These are phyloP conservation scores for Ampelomyces quisqualis DNA, from an alignment of 2,329 filamentous ascomycete species.

Conservation along the genomic window DNA sequence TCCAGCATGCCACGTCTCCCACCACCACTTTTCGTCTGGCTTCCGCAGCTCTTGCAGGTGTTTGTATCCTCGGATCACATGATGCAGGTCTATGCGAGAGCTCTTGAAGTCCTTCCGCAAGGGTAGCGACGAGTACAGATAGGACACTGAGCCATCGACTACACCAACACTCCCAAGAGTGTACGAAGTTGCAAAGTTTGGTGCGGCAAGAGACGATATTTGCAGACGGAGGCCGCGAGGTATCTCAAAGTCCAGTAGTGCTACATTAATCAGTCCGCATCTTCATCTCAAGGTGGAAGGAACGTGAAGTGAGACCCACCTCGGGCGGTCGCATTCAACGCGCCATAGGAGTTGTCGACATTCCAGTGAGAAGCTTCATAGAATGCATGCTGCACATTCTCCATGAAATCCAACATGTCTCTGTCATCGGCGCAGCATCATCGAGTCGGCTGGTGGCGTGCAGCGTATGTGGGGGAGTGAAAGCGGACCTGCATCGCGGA, in stretches of 20 bases:
- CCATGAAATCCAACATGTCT: slow-evolving; percentile 93
- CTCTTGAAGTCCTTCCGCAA: slow-evolving; percentile 69
- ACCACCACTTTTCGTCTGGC: slow-evolving; percentile 54
- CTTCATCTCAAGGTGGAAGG: slow-evolving; percentile 8
- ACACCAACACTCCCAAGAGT: slow-evolving; percentile 84
- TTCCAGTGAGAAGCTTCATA: slow-evolving; percentile 86
- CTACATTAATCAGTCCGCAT: slow-evolving; percentile 47
- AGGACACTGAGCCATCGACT: slow-evolving; percentile 95
- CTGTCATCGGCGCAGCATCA: slow-evolving; percentile 28
- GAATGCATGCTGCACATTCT: slow-evolving; percentile 91
- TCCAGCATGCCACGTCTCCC: slow-evolving; percentile 57
- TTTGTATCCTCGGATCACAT: slow-evolving; percentile 79
- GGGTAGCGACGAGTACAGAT: slow-evolving; percentile 87
- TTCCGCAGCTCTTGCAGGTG: slow-evolving; percentile 68
- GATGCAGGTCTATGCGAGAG: slow-evolving; percentile 71
- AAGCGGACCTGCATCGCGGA: slow-evolving; percentile 11
- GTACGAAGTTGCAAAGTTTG: slow-evolving; percentile 93
- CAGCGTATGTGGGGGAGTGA: slow-evolving; percentile 6
- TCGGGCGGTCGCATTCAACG: slow-evolving; percentile 79
- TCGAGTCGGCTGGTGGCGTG: slow-evolving; percentile 5
- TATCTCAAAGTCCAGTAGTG: slow-evolving; percentile 83
- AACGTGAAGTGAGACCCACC: slow-evolving; percentile 52
- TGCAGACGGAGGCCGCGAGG: slow-evolving; percentile 82
- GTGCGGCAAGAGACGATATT: slow-evolving; percentile 85
- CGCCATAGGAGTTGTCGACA: slow-evolving; percentile 86